phyloP scores from a whole-genome alignment of 2,329 filamentous ascomycete genomes.

The Rhynchosporium agropyri region DNA sequence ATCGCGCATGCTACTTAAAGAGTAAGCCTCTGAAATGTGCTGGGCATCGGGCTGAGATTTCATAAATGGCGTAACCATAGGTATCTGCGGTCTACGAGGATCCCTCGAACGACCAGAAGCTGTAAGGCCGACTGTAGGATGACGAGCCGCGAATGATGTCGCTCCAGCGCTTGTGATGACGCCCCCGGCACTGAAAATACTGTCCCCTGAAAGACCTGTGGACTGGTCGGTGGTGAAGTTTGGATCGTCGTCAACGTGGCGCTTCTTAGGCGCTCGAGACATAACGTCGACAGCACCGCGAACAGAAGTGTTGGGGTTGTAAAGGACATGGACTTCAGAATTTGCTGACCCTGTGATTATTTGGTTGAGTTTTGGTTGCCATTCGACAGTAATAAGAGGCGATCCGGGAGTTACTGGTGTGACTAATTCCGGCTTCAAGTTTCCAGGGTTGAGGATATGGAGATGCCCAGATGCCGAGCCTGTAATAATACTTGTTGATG shows the following conservation, averaged over 20 bases:
- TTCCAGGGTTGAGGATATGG: slow-evolving; percentile 92
- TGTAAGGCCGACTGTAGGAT: slow-evolving; percentile 74
- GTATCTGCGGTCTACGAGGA: slow-evolving; percentile 82
- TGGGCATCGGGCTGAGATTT: slow-evolving; percentile 88
- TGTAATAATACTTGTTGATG: slow-evolving; percentile 81
- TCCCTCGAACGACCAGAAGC: slow-evolving; percentile 77
- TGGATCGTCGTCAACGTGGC: slow-evolving; percentile 93
- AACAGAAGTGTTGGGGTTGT: slow-evolving; percentile 80
- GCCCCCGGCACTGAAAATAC: slow-evolving; percentile 71
- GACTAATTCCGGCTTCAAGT: slow-evolving; percentile 79
- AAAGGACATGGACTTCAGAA: slow-evolving; percentile 85
- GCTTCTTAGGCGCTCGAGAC: slow-evolving; percentile 89
- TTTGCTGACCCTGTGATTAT: slow-evolving; percentile 94
- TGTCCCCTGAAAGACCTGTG: slow-evolving; percentile 79
- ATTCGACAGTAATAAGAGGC: slow-evolving; percentile 80
- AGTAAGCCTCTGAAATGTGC: slow-evolving; percentile 85
- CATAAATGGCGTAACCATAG: slow-evolving; percentile 83
- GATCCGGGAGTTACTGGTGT: slow-evolving; percentile 87
- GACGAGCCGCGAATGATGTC: slow-evolving; percentile 57
- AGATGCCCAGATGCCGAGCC: slow-evolving; percentile 85
- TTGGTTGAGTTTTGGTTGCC: slow-evolving; percentile 95
- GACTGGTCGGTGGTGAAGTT: slow-evolving; percentile 82
- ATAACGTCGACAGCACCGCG: slow-evolving; percentile 87
- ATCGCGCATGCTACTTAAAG: slow-evolving; percentile 88
- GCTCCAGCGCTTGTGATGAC: slow-evolving; percentile 54